Evolutionary conservation across 495 filamentous ascomycete species (phyloP).

Genomic region (Aspergillus panamensis): DNA sequence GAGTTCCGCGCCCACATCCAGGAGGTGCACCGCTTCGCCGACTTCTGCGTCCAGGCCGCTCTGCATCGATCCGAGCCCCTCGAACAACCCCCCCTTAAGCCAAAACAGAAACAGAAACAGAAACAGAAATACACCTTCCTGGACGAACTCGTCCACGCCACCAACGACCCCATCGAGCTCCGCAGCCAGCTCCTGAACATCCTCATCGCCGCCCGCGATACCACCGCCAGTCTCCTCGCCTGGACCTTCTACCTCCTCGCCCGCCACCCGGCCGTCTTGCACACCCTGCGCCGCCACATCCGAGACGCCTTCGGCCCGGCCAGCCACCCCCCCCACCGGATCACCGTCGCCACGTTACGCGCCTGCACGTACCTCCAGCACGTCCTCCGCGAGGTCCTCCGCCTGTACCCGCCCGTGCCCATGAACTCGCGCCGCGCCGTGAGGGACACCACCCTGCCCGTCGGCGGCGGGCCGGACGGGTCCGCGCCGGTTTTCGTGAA

Average conservation of each 20-base stretch:
- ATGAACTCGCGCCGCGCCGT: constrained; percentile 65
- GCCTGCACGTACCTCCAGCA: constrained; percentile 75
- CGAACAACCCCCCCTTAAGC: no score
- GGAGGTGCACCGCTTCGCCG: not conserved
- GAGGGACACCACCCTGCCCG: constrained; percentile 64
- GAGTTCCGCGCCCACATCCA: not conserved
- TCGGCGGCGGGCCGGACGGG: constrained; percentile 66
- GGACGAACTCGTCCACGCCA: not conserved
- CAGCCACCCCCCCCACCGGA: not conserved
- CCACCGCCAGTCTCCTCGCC: constrained; percentile 55
- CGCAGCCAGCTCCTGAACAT: constrained; percentile 24
- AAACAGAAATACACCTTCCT: constrained; percentile 4
- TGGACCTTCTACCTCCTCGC: constrained; percentile 53
- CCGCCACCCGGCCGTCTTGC: constrained; percentile 41
- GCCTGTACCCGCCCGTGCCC: constrained; percentile 69
- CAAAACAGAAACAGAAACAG: not conserved
- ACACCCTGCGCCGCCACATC: constrained; percentile 50
- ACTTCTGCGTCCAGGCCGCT: not conserved
- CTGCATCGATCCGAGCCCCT: not conserved
- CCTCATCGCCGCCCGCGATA: constrained; percentile 56
- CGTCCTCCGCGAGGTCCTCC: constrained; percentile 42
- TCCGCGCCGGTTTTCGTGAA: constrained; percentile 57
- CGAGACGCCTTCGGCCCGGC: not conserved
- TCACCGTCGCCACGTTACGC: constrained; percentile 43
- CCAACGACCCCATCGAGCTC: not conserved